Conservation (phyloP, 2,329 filamentous ascomycete species). For the Xylariaceae sp. region DNA sequence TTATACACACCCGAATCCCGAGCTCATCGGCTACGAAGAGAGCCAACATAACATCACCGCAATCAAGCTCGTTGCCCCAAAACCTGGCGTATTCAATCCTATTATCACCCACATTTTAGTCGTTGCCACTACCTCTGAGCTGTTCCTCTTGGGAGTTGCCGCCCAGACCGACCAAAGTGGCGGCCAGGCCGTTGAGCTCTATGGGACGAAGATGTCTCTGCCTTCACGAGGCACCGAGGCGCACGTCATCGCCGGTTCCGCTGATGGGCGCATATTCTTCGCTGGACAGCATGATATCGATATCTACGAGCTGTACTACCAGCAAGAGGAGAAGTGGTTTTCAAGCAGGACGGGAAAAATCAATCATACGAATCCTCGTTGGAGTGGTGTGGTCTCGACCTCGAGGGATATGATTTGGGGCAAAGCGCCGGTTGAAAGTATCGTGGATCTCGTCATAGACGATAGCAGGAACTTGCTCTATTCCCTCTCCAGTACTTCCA, state of each 20-base stretch:
- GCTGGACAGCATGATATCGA: slow-evolving; percentile 80
- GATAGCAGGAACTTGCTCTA: slow-evolving; percentile 88
- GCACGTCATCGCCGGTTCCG: slow-evolving; percentile 76
- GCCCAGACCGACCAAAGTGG: slow-evolving; percentile 69
- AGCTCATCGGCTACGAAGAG: slow-evolving; percentile 90
- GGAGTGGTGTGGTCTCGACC: slow-evolving; percentile 64
- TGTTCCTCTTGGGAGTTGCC: slow-evolving; percentile 84
- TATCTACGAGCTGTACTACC: slow-evolving; percentile 91
- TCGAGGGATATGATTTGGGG: slow-evolving; percentile 55
- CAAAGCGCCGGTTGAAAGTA: slow-evolving; percentile 59
- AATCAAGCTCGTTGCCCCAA: slow-evolving; percentile 85
- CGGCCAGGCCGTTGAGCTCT: slow-evolving; percentile 74
- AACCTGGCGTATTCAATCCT: slow-evolving; percentile 82
- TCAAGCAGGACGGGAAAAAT: slow-evolving; percentile 83
- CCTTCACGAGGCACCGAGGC: slow-evolving; percentile 77
- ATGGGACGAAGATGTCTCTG: slow-evolving; percentile 84
- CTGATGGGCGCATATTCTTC: slow-evolving; percentile 91
- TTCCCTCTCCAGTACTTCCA: slow-evolving; percentile 83
- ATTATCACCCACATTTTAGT: slow-evolving; percentile 87
- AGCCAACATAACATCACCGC: slow-evolving; percentile 84
- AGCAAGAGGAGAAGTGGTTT: slow-evolving; percentile 98
- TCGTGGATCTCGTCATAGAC: slow-evolving; percentile 83
- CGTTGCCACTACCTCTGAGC: slow-evolving; percentile 82
- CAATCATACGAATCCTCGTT: slow-evolving; percentile 79
- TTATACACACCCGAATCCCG: slow-evolving; percentile 89